Evolutionary conservation across 768 basidiomycete genomes (phyloP).

Genomic region (Mycena capillaripes): DNA sequence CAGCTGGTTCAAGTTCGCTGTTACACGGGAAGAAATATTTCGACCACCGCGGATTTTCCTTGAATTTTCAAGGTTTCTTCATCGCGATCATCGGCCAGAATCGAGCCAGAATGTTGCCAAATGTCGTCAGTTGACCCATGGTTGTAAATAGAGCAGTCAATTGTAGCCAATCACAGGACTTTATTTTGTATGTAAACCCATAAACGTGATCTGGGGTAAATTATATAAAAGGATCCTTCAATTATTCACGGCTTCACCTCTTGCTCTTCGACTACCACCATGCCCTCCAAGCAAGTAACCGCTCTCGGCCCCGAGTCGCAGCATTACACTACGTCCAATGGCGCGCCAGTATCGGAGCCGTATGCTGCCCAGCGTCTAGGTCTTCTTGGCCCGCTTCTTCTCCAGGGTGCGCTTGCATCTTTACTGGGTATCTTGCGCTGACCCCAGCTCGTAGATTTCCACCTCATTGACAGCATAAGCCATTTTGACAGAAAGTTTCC

Average conservation of each 20-base stretch:
- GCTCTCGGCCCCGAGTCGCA: conserved; percentile 66
- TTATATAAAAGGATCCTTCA: neutral
- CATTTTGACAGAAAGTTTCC: conserved; percentile 81
- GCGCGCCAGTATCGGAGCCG: conserved; percentile 81
- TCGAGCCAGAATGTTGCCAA: neutral
- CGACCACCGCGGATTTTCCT: too few relatives aligned
- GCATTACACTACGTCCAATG: conserved; percentile 88
- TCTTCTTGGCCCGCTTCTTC: conserved; percentile 82
- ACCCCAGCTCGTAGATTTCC: conserved; percentile 67
- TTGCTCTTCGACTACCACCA: conserved; percentile 43
- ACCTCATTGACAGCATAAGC: conserved; percentile 89
- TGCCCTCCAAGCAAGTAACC: conserved; percentile 77
- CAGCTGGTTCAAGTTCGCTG: too few relatives aligned
- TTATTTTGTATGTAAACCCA: neutral
- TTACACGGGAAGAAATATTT: too few relatives aligned
- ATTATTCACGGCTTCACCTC: conserved; percentile 10
- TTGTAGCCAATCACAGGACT: neutral
- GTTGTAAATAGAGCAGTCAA: neutral
- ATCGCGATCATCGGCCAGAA: conserved; percentile 17
- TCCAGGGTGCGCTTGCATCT: conserved; percentile 58
- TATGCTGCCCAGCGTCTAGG: conserved; percentile 87
- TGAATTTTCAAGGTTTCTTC: too few relatives aligned
- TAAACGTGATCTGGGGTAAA: conserved; percentile 18
- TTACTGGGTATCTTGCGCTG: too few relatives aligned
- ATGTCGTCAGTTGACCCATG: conserved; percentile 16